Evolutionary conservation across 192 early-diverging fungal genomes (phyloP), one percentile per base, ranked within the genome.

Genomic region (Coemansia sp.): DNA sequence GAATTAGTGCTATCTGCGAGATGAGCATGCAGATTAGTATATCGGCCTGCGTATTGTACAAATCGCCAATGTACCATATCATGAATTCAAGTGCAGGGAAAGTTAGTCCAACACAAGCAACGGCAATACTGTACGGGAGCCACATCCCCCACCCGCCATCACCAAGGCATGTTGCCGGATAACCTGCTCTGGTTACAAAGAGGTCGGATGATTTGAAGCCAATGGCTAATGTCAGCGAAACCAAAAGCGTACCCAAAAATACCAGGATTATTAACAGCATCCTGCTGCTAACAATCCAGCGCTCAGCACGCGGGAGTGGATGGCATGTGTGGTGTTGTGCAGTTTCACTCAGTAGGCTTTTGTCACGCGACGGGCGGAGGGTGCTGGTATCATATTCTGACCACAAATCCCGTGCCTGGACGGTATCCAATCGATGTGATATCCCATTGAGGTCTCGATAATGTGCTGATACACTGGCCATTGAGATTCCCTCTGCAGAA

Each of bases 61-160:
- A 51, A 25, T 79, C 68, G 6, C 19, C 32, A 6, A 66, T 33
- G 27, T 33, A 42, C 71, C 71, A 80, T 27, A 80, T 53, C n/a
- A 36, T 36, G 21, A 59, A 31, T 24, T 57, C 33, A 17, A 80
- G 57, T 19, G 31, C 68, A n/a, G 72, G 68, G 27, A 71, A 74
- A 19, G 67, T 46, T 2, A 70, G 51, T 4, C 57, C 77, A 30
- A 50, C 31, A 20, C 33, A 63, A 5, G 55, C 50, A 24, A 67
- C 51, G 14, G 76, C 67, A 11, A 64, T 46, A 27, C 72, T 63
- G 33, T 80, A 80, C 3, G 65, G 68, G 6, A 65, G 65, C 77
- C 77, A 80, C 61, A 67, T 25, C 19, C 55, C 68, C 77, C 77
- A 80, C 11, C 72, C 67, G 24, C 14, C 19, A 53, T 50, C 57